Evolutionary conservation across 352 stramenopile genomes (phyloP).

Genomic region (Aphanomyces astaci): DNA sequence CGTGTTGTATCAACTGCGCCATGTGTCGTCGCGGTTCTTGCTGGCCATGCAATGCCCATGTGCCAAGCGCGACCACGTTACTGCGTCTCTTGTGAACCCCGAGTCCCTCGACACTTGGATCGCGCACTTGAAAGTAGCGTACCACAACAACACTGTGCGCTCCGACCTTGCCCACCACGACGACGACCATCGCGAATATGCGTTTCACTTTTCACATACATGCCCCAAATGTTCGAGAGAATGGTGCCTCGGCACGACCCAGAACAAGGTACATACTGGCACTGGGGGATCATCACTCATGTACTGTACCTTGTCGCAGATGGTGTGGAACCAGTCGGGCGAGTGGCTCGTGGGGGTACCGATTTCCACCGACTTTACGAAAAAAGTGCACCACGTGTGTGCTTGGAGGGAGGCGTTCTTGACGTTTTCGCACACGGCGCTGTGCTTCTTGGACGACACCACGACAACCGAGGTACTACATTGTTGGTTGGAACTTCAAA

Average conservation of each 20-base stretch:
- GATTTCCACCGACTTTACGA: neutral
- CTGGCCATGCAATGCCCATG: slow-evolving; percentile 13
- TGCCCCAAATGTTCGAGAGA: neutral
- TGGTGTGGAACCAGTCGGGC: neutral
- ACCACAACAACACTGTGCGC: neutral
- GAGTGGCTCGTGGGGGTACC: neutral
- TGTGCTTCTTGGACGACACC: neutral
- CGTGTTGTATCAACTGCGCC: slow-evolving; percentile 4
- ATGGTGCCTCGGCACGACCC: neutral
- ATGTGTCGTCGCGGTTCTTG: slow-evolving; percentile 7
- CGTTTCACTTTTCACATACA: neutral
- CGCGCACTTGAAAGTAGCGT: no score
- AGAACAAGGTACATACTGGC: neutral
- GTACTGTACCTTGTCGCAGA: no score
- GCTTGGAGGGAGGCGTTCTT: neutral
- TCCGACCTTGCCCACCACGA: neutral
- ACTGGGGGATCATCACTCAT: no score
- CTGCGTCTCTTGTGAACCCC: neutral
- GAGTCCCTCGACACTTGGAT: neutral
- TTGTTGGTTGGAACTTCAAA: no score
- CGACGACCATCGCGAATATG: neutral
- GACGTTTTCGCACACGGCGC: neutral
- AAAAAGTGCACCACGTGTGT: neutral
- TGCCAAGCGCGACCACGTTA: neutral
- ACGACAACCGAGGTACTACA: no score